Evolutionary conservation across 1,139 yeast genomes (phyloP), one percentile per base, ranked within the genome.

Genomic region (Williopsis jadinii): DNA sequence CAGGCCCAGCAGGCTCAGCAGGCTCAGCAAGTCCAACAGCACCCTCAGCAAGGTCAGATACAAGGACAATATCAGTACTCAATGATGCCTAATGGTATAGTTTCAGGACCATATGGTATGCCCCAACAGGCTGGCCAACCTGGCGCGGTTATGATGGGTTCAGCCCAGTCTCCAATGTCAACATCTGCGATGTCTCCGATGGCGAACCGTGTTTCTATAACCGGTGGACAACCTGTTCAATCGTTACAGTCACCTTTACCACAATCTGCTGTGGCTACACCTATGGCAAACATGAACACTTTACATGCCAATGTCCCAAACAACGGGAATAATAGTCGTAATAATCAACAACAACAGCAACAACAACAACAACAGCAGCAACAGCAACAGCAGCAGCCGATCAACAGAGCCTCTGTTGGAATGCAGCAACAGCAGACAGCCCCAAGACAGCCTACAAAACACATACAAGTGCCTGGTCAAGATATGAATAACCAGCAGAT

Each of bases 171-270:
- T 3, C 43, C 46, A 2, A 32, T 13, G 12, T 43, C 40, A 8
- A 39, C 38, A 19, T 10, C 36, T 15, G 36, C 43, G 3, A 26
- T 35, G n/a, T 45, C 48, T 2, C 48, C 48, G 3, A 40, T 37
- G 5, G 32, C 34, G 3, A 37, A 28, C 15, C 32, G 38, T 24
- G 38, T 29, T 13, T 36, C 38, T 10, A 24, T 36, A 3, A 28
- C 19, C 15, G 19, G 19, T 30, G 32, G 32, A 8, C 39, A 40
- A 11, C 41, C 39, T 19, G 43, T 40, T n/a, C 41, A 40, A 28
- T 13, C 51, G 26, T 31, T 50, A 19, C 49, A 53, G 38, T 46
- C 58, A 19, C 52, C 59, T 28, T 47, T 53, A 28, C 56, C 53
- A 13, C 59, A 52, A 29, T 49, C 54, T 5, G 40, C 49, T 11